phyloP scores from a whole-genome alignment of 176 grass and related monocot genomes.

The Oryza meyeriana region DNA sequence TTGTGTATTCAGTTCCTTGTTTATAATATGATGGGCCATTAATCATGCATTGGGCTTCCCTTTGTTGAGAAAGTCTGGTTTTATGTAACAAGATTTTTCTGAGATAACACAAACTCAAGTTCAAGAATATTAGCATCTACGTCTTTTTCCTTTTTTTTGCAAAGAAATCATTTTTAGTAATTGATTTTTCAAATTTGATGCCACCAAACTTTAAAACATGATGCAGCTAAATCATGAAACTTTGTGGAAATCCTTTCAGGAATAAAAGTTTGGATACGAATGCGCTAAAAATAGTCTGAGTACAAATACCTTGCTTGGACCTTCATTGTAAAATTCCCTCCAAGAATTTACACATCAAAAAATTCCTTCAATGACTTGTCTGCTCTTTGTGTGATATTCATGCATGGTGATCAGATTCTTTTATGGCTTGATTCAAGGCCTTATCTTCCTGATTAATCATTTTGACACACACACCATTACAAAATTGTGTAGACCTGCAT shows the following conservation, averaged over 20 bases:
- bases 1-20: background rate
- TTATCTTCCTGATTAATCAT: background rate
- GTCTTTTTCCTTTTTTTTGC: background rate
- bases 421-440: background rate
- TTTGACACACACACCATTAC: background rate
- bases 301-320: background rate
- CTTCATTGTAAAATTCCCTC: background rate
- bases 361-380: background rate
- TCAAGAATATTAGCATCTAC: background rate
- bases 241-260: background rate
- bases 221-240: background rate
- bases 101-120: background rate
- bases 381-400: background rate
- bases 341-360: too few species aligned
- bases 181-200: background rate
- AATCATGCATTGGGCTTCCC: background rate
- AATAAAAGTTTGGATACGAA: background rate
- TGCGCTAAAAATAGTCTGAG: background rate
- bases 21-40: slow-evolving; percentile 3
- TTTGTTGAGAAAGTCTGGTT: slow-evolving; percentile 7
- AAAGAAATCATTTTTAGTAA: background rate
- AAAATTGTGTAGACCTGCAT: slow-evolving; percentile 24
- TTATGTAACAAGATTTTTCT: background rate
- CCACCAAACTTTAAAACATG: background rate
- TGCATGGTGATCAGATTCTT: background rate